These are phyloP conservation scores for Nicotiana undulata DNA, from an alignment of 257 asterid genomes.

Conservation along the genomic window DNA sequence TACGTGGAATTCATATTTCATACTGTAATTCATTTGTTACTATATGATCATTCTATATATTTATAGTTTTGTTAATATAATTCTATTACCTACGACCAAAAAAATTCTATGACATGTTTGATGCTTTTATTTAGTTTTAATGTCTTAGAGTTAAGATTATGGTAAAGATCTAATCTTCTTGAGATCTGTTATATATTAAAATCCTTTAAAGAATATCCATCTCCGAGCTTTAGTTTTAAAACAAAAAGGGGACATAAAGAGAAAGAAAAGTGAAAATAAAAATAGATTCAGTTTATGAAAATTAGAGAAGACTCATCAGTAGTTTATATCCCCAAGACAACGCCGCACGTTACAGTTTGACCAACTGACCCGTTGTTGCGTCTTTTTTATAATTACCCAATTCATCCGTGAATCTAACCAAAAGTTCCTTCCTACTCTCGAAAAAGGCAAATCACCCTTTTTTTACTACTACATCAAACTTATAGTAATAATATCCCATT, in stretches of 20 bases:
- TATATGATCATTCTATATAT: not conserved
- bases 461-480: not conserved
- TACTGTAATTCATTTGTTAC: no score
- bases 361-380: constrained; percentile 17
- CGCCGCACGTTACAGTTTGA: constrained; percentile 18
- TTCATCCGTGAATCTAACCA: constrained; percentile 17
- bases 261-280: not conserved
- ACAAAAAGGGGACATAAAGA: not conserved
- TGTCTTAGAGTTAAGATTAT: not conserved
- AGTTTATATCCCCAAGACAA: not conserved
- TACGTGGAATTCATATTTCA: no score
- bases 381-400: constrained; percentile 2
- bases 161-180: not conserved
- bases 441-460: not conserved
- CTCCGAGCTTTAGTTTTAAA: not conserved
- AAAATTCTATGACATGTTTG: not conserved
- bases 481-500: not conserved
- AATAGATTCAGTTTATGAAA: not conserved
- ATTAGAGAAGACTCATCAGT: not conserved
- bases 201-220: not conserved
- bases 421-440: not conserved
- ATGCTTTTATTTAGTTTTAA: not conserved
- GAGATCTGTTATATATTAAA: not conserved
- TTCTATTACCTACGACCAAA: not conserved
- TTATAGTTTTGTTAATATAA: not conserved